Conservation (phyloP, 2,329 filamentous ascomycete genomes). For the Diplodia seriata region DNA sequence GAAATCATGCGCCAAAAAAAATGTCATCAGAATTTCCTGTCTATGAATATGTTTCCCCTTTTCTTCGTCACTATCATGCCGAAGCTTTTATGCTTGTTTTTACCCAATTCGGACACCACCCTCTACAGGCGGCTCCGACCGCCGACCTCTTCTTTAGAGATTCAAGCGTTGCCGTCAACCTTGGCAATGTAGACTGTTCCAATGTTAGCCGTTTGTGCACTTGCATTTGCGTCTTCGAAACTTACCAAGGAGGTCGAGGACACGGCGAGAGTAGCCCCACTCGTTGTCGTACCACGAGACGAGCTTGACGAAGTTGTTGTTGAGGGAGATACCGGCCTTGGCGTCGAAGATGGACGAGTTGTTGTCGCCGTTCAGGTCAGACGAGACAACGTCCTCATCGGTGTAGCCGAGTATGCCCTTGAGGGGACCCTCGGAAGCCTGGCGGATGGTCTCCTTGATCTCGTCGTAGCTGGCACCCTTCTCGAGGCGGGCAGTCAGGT, state of each 20-base stretch:
- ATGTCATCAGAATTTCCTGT: slow-evolving; percentile 28
- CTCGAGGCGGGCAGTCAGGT: slow-evolving; percentile 92
- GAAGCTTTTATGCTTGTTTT: slow-evolving; percentile 30
- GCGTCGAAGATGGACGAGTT: slow-evolving; percentile 98
- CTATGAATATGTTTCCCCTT: slow-evolving; percentile 23
- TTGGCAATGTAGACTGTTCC: slow-evolving; percentile 49
- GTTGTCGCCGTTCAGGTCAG: slow-evolving; percentile 89
- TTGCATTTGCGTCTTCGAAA: background rate
- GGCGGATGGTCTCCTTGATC: slow-evolving; percentile 91
- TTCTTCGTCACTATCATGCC: slow-evolving; percentile 30
- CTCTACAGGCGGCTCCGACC: slow-evolving; percentile 16
- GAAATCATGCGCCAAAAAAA: slow-evolving; percentile 11
- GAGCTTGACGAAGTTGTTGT: slow-evolving; percentile 98
- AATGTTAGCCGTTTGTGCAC: background rate
- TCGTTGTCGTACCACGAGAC: slow-evolving; percentile 99
- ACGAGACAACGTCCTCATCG: slow-evolving; percentile 95
- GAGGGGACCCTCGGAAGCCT: slow-evolving; percentile 79
- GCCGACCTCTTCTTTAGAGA: slow-evolving; percentile 37
- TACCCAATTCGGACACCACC: slow-evolving; percentile 7
- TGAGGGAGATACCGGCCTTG: slow-evolving; percentile 98
- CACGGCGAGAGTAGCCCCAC: slow-evolving; percentile 79
- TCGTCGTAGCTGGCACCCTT: slow-evolving; percentile 87
- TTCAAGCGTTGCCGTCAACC: slow-evolving; percentile 52
- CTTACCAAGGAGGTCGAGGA: slow-evolving; percentile 56
- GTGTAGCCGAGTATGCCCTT: slow-evolving; percentile 97